phyloP scores from a whole-genome alignment of 2,329 filamentous ascomycete genomes.

The Ophiostoma ips region DNA sequence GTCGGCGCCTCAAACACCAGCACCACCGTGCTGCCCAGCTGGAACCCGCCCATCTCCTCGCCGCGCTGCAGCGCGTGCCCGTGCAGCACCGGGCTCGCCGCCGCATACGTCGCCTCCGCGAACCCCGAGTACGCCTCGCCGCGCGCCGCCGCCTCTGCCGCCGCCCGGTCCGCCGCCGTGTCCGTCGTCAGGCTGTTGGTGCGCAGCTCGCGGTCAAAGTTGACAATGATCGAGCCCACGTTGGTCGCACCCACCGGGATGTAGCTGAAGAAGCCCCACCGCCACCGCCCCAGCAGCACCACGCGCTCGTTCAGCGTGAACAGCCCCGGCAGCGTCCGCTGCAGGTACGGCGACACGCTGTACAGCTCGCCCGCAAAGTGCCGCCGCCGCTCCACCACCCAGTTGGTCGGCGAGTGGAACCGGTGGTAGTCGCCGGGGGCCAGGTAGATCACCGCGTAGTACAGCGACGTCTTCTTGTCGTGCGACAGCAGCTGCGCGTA shows the following conservation, averaged over 20 bases:
- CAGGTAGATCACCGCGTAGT: slow-evolving; percentile 91
- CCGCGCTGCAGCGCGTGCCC: slow-evolving; percentile 76
- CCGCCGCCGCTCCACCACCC: slow-evolving; percentile 88
- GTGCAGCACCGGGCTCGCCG: slow-evolving; percentile 60
- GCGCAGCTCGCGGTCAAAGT: slow-evolving; percentile 88
- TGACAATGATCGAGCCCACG: slow-evolving; percentile 90
- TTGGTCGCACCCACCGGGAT: slow-evolving; percentile 95
- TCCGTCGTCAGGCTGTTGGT: slow-evolving; percentile 89
- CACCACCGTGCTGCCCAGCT: slow-evolving; percentile 87
- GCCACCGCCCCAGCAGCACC: slow-evolving; percentile 84
- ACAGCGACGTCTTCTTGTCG: slow-evolving; percentile 49
- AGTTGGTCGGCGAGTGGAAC: slow-evolving; percentile 89
- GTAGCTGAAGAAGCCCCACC: slow-evolving; percentile 94
- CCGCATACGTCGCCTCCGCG: slow-evolving; percentile 76
- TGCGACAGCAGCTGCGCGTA: slow-evolving; percentile 50
- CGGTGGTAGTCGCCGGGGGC: slow-evolving; percentile 97
- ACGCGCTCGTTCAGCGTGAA: slow-evolving; percentile 97
- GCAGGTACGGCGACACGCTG: slow-evolving; percentile 87
- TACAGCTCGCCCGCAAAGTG: slow-evolving; percentile 96
- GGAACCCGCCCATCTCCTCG: slow-evolving; percentile 97
- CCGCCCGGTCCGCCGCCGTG: slow-evolving; percentile 76
- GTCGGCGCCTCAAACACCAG: slow-evolving; percentile 88
- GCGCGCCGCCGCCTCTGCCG: slow-evolving; percentile 58
- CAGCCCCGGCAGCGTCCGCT: slow-evolving; percentile 79
- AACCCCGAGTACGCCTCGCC: slow-evolving; percentile 85